phyloP scores from a whole-genome alignment of 2,329 filamentous ascomycete genomes.

The Pestalotiopsis sp. region DNA sequence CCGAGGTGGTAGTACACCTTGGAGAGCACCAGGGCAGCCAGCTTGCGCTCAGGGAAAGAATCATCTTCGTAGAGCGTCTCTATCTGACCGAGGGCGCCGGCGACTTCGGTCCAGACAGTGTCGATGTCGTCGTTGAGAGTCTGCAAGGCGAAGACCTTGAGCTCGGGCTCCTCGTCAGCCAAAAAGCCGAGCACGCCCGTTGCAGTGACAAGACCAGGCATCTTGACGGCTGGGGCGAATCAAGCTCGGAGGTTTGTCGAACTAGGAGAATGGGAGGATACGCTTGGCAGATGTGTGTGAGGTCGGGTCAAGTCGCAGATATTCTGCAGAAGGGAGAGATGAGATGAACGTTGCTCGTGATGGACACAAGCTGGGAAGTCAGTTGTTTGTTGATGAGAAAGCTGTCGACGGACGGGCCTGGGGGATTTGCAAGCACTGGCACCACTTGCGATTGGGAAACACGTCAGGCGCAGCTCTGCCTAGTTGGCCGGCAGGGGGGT shows the following conservation, averaged over 20 bases:
- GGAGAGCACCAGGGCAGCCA: constrained; percentile 90
- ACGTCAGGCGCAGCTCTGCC: constrained; percentile 48
- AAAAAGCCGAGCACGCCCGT: constrained; percentile 94
- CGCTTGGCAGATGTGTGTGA: neutral
- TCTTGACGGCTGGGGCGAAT: constrained; percentile 40
- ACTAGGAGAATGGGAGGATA: neutral
- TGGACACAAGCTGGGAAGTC: neutral
- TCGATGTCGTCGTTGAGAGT: constrained; percentile 96
- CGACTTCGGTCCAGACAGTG: constrained; percentile 96
- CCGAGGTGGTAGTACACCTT: constrained; percentile 99
- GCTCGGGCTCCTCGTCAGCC: constrained; percentile 88
- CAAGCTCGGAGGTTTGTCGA: neutral
- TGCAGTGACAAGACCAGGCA: constrained; percentile 93
- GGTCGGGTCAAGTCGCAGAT: neutral
- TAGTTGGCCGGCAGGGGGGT: constrained; percentile 16
- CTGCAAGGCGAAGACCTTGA: constrained; percentile 93
- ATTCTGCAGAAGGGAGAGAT: neutral
- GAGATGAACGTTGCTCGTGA: neutral
- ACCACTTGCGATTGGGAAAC: constrained; percentile 24
- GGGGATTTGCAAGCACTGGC: constrained; percentile 11
- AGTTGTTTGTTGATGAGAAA: constrained; percentile 3
- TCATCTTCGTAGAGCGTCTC: constrained; percentile 98
- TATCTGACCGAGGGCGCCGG: constrained; percentile 87
- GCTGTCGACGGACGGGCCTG: constrained; percentile 7
- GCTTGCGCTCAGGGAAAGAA: constrained; percentile 86